These are phyloP conservation scores for Corrigiola litoralis DNA, from an alignment of 179 eudicot genomes.

Conservation along the genomic window DNA sequence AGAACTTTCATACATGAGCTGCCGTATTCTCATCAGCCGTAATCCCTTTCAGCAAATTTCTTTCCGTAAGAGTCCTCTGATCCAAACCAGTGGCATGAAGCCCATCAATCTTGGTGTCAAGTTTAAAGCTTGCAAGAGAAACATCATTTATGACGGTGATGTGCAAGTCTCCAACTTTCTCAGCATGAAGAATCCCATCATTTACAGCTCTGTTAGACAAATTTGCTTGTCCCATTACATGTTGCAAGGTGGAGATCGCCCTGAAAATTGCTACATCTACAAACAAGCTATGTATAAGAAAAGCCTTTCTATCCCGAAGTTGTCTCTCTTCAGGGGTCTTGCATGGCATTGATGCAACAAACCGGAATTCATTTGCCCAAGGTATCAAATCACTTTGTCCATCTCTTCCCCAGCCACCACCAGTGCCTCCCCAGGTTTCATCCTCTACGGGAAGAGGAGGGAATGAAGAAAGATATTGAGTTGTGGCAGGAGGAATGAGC, in stretches of 20 bases:
- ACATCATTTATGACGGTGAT: constrained; percentile 72
- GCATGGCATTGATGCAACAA: constrained; percentile 94
- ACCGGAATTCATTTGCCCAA: constrained; percentile 75
- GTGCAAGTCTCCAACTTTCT: constrained; percentile 74
- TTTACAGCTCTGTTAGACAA: constrained; percentile 22
- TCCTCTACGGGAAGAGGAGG: constrained; percentile 91
- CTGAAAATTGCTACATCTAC: constrained; percentile 94
- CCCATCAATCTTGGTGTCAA: constrained; percentile 96
- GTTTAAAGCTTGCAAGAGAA: constrained; percentile 72
- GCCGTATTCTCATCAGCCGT: constrained; percentile 99
- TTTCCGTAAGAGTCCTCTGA: constrained; percentile 54
- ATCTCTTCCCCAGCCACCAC: constrained; percentile 96
- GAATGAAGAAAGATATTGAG: constrained; percentile 62
- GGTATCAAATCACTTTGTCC: constrained; percentile 75
- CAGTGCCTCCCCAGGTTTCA: constrained; percentile 95
- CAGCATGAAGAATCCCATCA: constrained; percentile 43
- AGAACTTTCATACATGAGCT: constrained; percentile 72
- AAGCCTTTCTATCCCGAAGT: constrained; percentile 90
- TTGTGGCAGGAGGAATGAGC: constrained; percentile 90
- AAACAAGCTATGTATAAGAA: constrained; percentile 88
- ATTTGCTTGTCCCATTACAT: constrained; percentile 50
- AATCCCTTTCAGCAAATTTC: constrained; percentile 88
- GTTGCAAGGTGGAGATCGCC: constrained; percentile 63
- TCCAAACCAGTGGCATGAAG: constrained; percentile 69
- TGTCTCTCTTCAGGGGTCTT: constrained; percentile 98